phyloP scores from a whole-genome alignment of 139 green algal genomes.

The Asterochloris erici region DNA sequence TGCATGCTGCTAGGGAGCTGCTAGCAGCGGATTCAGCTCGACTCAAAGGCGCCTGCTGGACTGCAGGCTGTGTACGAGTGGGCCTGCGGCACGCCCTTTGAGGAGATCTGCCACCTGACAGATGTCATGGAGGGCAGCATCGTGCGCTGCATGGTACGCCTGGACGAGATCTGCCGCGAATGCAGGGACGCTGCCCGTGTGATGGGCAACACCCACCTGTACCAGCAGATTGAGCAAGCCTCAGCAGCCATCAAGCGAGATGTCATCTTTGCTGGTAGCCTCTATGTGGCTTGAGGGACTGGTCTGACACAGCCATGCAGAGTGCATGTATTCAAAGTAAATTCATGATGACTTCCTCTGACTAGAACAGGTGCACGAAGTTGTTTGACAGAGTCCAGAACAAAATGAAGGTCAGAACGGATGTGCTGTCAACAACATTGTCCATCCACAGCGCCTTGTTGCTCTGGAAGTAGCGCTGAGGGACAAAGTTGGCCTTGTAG shows the following conservation, averaged over 20 bases:
- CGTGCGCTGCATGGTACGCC: conserved; percentile 82
- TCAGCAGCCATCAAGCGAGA: conserved; percentile 89
- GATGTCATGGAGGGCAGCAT: conserved; percentile 95
- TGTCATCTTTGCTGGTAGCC: conserved; percentile 90
- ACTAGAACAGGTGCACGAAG: conserved; percentile 43
- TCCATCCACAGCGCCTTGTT: conserved; percentile 9
- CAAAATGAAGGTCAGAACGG: conserved; percentile 53
- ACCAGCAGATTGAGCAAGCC: conserved; percentile 86
- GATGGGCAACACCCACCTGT: conserved; percentile 91
- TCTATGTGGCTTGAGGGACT: conserved; percentile 81
- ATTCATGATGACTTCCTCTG: background rate
- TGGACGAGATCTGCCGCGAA: conserved; percentile 81
- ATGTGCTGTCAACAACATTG: conserved; percentile 35
- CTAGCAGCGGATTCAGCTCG: too few relatives aligned
- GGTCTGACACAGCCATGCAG: background rate
- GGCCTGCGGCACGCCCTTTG: conserved; percentile 87
- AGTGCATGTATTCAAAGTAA: background rate
- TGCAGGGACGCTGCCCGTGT: conserved; percentile 81
- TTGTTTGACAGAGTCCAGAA: conserved; percentile 55
- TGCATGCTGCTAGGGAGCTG: too few relatives aligned
- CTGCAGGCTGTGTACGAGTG: conserved; percentile 94
- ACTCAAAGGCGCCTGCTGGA: background rate
- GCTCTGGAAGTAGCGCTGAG: background rate
- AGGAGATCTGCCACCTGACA: conserved; percentile 85
- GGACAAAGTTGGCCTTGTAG: background rate